Evolutionary conservation across 768 basidiomycete species (phyloP).

Genomic region (Termitomyces sp.): DNA sequence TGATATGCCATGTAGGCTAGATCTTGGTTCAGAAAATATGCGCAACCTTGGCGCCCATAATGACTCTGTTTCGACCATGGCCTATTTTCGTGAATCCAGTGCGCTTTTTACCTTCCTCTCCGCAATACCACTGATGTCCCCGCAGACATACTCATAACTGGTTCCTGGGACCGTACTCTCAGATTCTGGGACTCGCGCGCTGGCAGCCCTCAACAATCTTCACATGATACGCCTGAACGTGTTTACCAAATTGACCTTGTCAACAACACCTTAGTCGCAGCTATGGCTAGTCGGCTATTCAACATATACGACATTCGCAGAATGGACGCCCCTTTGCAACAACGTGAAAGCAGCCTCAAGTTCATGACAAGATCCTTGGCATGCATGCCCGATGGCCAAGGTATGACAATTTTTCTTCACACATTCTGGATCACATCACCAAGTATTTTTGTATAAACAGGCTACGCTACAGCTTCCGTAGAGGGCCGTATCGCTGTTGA

Average conservation of each 20-base stretch:
- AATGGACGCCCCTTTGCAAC: slow-evolving; percentile 69
- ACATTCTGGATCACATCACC: not conserved
- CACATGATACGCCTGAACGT: slow-evolving; percentile 72
- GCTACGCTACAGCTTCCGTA: slow-evolving; percentile 89
- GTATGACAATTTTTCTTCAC: slow-evolving; percentile 31
- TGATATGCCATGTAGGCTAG: slow-evolving; percentile 48
- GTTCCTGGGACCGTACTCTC: slow-evolving; percentile 89
- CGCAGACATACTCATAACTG: slow-evolving; percentile 71
- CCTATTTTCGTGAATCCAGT: slow-evolving; percentile 65
- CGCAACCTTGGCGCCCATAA: slow-evolving; percentile 76
- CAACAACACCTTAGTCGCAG: slow-evolving; percentile 78
- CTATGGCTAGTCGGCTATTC: slow-evolving; percentile 88
- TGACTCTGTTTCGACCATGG: slow-evolving; percentile 75
- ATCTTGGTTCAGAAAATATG: slow-evolving; percentile 69
- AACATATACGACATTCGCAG: slow-evolving; percentile 85
- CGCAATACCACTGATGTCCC: not conserved
- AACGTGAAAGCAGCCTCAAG: slow-evolving; percentile 89
- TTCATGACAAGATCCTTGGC: slow-evolving; percentile 91
- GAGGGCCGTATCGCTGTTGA: slow-evolving; percentile 97
- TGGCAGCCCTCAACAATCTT: slow-evolving; percentile 48
- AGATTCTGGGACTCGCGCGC: slow-evolving; percentile 85
- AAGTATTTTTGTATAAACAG: slow-evolving; percentile 29
- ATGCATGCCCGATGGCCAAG: slow-evolving; percentile 91
- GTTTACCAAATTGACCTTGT: slow-evolving; percentile 82
- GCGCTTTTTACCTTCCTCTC: slow-evolving; percentile 18